Base-by-base conservation (phyloP, 768 basidiomycete genomes). In the Symmetrospora coprosmae region DNA sequence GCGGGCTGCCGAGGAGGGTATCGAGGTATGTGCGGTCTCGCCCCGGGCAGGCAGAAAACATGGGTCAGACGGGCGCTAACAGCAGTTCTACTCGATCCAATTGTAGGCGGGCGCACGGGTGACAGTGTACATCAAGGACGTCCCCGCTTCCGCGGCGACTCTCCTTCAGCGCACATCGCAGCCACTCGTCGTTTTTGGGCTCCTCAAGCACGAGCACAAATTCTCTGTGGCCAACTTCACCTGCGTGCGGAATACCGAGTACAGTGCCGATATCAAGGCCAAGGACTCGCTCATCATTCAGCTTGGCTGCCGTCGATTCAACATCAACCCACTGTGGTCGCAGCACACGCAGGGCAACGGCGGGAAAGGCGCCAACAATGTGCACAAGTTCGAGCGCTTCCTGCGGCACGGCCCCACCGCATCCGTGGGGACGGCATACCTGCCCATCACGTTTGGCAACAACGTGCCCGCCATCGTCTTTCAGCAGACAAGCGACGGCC, bases 191-290 rank as follows among this genome's bases (percentile, higher is more conserved):
- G 69, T 91, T 11, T 87, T 91, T 66, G 85, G 83, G 6, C 77
- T 99, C 33, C 74, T 90, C 60, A 85, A 89, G 70, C 91, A 99
- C 71, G 94, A 99, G 68, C 91, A 96, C 76, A 99, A 97, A 74
- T 81, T 84, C 65, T 84, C 90, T 6, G 86, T 89, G 19, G 76
- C 91, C 19, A 87, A 97, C 72, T 92, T 97, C 64, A 82, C 86
- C 8, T 80, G 96, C 1, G 90, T 91, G 73, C 77, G 92, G 30
- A 96, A 97, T 67, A 97, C 92, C 2, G 94, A 99, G 73, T 96
- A 87, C 71, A 77, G 80, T 5, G 87, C 79, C 27, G 83, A 85
- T 11, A 86, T 99, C 28, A 80, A 84, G 64, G 92, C 94, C 2
- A 99, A 97, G 85, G 92, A 97, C 71, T 82, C 87, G 1, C 76